Base-by-base conservation (phyloP, 78 protist genomes). In the Isochrysis galbana region DNA sequence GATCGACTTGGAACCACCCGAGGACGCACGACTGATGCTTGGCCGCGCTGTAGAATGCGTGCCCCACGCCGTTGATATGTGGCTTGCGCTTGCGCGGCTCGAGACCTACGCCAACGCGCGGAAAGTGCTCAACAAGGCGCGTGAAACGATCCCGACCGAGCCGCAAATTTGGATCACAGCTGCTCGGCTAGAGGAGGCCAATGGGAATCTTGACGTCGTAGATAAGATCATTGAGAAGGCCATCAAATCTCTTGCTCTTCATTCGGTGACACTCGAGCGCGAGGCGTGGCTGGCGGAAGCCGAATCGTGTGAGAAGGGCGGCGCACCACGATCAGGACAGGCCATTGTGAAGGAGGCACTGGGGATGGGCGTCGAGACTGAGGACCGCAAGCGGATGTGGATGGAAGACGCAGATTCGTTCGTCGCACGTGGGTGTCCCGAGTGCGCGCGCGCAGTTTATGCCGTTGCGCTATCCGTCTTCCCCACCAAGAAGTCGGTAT, bases 81-180 rank as follows among this genome's bases (percentile, higher is more conserved):
- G 99, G 99, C 94, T 98, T 42, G 99, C 99, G 17, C 92, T 98
- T 61, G 99, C 99, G 25, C 92, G 95, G 54, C 96, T 98, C 42
- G 98, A 97, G 91, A 67, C 97, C 46, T 96, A 97, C 78, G 94
- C 94, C 23, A 93, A 94, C 25, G 99, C 99, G 26, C 32, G 95
- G 19, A 93, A 92, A 32, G 98, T 98, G 61, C 95, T 98, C 55
- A 98, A 98, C 94, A 61, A 72, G 45, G 97, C 99, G 2, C 94
- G 98, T 45, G 47, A 91, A 88, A 86, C 74, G 39, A 67, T 94
- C 32, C 98, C 98, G 19, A 93, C 96, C 2, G 95, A 94, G 29
- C 87, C 95, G 1, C 94, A 61, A 45, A 97, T 98, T 69, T 98
- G 99, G 99, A 95, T 98, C 67, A 89, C 99, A 0, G 99, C 99